These are phyloP conservation scores for Nosema granulosis DNA, from an alignment of 371 early-diverging fungal genomes.

Conservation along the genomic window DNA sequence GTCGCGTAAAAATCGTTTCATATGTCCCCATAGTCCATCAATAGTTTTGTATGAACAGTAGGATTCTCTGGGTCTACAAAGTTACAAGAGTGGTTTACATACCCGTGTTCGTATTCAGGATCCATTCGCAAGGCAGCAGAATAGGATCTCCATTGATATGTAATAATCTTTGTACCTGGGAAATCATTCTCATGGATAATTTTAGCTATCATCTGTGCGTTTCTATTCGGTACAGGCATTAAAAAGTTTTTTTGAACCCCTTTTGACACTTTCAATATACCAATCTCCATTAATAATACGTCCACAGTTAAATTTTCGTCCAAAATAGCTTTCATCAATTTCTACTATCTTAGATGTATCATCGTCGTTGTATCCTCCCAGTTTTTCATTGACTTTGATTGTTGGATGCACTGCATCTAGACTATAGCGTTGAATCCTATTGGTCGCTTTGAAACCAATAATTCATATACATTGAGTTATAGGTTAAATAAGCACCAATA, in stretches of 20 bases:
- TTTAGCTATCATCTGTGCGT: not conserved
- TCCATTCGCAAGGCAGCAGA: not conserved
- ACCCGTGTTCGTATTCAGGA: not conserved
- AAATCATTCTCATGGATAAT: not conserved
- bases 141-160: not conserved
- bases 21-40: not conserved
- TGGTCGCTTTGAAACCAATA: no score
- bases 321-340: not conserved
- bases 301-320: not conserved
- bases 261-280: not conserved
- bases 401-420: no score
- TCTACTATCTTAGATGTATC: not conserved
- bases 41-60: not conserved
- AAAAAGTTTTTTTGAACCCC: not conserved
- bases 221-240: not conserved
- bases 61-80: not conserved
- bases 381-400: not conserved
- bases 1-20: not conserved
- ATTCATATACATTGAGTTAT: no score
- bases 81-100: not conserved
- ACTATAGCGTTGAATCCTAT: no score
- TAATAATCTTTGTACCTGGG: not conserved
- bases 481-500: no score
- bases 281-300: not conserved
- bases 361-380: not conserved